Percentiles rank a stretch among this genome's conserved stretches.
Conservation (phyloP, 345 rosid species). For the Pelargonium nanum region DNA sequence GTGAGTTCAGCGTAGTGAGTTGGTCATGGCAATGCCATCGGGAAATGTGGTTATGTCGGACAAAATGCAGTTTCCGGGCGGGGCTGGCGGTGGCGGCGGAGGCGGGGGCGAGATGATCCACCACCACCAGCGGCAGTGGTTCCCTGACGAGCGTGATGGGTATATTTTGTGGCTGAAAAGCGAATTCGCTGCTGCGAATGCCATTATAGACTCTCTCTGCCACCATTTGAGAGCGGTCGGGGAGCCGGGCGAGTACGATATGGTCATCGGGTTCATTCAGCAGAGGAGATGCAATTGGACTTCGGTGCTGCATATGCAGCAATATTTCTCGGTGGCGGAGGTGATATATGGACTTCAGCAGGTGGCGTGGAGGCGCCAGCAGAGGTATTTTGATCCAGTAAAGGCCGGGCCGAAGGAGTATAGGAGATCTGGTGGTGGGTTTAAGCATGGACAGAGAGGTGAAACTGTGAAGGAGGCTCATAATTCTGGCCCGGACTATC, state of each 20-base stretch:
- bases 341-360: conserved; percentile 55
- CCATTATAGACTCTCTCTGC: conserved; percentile 68
- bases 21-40: conserved; percentile 68
- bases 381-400: conserved; percentile 6
- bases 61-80: conserved; percentile 52
- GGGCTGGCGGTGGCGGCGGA: conserved; percentile 11
- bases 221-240: conserved; percentile 55
- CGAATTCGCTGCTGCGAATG: conserved; percentile 92
- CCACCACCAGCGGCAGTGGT: conserved; percentile 38
- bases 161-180: conserved; percentile 79
- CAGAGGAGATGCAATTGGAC: conserved; percentile 79
- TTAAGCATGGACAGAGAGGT: background rate
- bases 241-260: conserved; percentile 63
- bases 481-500: background rate
- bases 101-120: conserved; percentile 15
- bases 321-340: conserved; percentile 50
- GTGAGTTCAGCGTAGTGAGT: background rate
- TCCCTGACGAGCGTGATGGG: conserved; percentile 64
- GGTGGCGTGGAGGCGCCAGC: conserved; percentile 47
- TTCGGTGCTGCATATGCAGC: conserved; percentile 75
- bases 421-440: background rate
- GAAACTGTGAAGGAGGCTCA: background rate
- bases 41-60: conserved; percentile 48
- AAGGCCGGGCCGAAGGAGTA: background rate
- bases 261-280: conserved; percentile 40